Conservation (phyloP, 805 yeast species). For the Candida glaebosa region DNA sequence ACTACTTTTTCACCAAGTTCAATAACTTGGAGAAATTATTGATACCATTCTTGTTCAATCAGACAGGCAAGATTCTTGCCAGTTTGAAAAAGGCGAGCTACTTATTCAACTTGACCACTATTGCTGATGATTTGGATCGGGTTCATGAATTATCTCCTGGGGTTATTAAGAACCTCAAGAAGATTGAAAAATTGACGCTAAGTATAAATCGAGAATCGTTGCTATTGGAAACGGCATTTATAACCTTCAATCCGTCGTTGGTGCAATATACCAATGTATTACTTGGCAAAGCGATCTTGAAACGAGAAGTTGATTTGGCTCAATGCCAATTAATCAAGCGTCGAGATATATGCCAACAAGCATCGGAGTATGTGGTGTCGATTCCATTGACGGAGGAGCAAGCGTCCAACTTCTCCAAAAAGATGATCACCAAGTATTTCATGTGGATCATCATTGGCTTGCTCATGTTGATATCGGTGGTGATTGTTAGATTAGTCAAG, state of each 20-base stretch:
- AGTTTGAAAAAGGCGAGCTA: slow-evolving; percentile 24
- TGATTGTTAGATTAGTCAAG: slow-evolving; percentile 26
- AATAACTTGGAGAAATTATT: slow-evolving; percentile 36
- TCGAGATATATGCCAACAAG: slow-evolving; percentile 37
- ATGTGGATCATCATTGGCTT: slow-evolving; percentile 21
- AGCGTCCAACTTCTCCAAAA: slow-evolving; percentile 17
- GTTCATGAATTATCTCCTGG: slow-evolving; percentile 19
- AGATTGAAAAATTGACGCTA: slow-evolving; percentile 35
- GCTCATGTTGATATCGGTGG: slow-evolving; percentile 20
- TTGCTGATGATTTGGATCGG: slow-evolving; percentile 23
- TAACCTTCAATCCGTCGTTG: slow-evolving; percentile 31
- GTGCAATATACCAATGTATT: slow-evolving; percentile 35
- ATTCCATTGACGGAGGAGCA: slow-evolving; percentile 38
- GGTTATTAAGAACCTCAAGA: slow-evolving; percentile 26
- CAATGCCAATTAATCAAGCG: slow-evolving; percentile 35
- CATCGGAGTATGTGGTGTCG: slow-evolving; percentile 40
- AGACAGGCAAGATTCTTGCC: slow-evolving; percentile 25
- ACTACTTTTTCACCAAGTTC: slow-evolving; percentile 35
- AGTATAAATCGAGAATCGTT: slow-evolving; percentile 34
- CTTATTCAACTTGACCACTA: slow-evolving; percentile 27
- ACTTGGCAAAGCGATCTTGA: slow-evolving; percentile 39
- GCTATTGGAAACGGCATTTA: slow-evolving; percentile 25
- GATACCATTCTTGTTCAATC: slow-evolving; percentile 33
- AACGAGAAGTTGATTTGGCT: slow-evolving; percentile 22
- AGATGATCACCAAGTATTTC: slow-evolving; percentile 21